Evolutionary conservation across 805 yeast species (phyloP).

Genomic region (Barnettozyma pratensis): DNA sequence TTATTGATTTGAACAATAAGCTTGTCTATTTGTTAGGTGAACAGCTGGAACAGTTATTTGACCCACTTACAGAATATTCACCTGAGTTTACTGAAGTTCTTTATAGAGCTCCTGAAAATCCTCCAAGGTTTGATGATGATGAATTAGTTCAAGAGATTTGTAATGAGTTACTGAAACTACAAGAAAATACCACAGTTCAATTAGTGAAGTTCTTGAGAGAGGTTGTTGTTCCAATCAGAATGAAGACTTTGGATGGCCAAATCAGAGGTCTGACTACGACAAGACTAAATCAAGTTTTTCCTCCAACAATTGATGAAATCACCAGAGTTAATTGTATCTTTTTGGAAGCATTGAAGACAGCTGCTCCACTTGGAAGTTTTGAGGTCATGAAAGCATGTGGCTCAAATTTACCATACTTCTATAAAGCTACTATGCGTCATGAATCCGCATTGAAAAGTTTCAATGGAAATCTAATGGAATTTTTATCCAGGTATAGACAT

Average conservation of each 20-base stretch:
- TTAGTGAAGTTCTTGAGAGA: slow-evolving; percentile 74
- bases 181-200: slow-evolving; percentile 62
- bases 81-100: slow-evolving; percentile 79
- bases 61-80: slow-evolving; percentile 85
- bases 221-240: slow-evolving; percentile 72
- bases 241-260: slow-evolving; percentile 54
- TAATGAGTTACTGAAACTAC: slow-evolving; percentile 63
- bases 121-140: slow-evolving; percentile 25
- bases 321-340: slow-evolving; percentile 85
- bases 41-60: slow-evolving; percentile 83
- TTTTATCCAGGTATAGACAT: slow-evolving; percentile 33
- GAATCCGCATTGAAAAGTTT: slow-evolving; percentile 84
- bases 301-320: slow-evolving; percentile 94
- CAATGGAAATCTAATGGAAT: slow-evolving; percentile 37
- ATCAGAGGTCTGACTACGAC: slow-evolving; percentile 51
- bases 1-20: slow-evolving; percentile 64
- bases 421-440: slow-evolving; percentile 88
- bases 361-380: slow-evolving; percentile 62
- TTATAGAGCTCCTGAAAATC: slow-evolving; percentile 54
- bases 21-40: slow-evolving; percentile 75
- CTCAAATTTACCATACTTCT: slow-evolving; percentile 80
- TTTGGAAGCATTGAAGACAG: slow-evolving; percentile 65
- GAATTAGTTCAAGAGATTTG: slow-evolving; percentile 48
- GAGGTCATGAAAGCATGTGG: slow-evolving; percentile 82
- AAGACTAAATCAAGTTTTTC: slow-evolving; percentile 73